Evolutionary conservation across 2,329 filamentous ascomycete genomes (phyloP), one percentile per base, ranked within the genome.

Genomic region (Microcyclosporella mali): DNA sequence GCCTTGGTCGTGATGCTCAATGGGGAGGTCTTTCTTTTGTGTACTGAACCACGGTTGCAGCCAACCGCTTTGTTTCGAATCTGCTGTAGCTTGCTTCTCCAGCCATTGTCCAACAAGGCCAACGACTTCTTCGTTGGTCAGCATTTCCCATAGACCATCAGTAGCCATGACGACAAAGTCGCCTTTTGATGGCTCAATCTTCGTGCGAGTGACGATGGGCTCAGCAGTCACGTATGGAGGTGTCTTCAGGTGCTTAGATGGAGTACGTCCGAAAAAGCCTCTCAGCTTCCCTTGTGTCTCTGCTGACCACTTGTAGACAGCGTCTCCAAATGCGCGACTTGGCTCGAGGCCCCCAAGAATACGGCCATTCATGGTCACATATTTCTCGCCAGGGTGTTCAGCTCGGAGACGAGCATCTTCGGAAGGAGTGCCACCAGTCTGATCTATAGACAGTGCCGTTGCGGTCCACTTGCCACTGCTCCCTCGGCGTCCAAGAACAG

Each of bases 171-270:
- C 90, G 10, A 98, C 74, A 58, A 98, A 98, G 62, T 98, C 92
- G 34, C 90, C 89, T 50, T 86, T 86, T 41, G 87, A 79, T 1
- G 92, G 92, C 56, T 90, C 76, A 40, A 98, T 83, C 64, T 92
- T 84, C 34, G 90, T 97, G 1, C 88, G 95, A 0, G 90, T 97
- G 40, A 98, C 79, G 16, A 97, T 77, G 2, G 92, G 92, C 67
- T 98, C 94, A 1, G 92, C 92, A 3, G 92, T 98, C 31, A 98
- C 92, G 59, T 98, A 98, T 0, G 92, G 92, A 7, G 92, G 92
- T 0, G 89, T 95, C 66, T 87, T 88, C 45, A 97, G 73, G 25
- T 88, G 71, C 12, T 81, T 76, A 8, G 84, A 85, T 2, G 86
- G 82, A 11, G 79, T 84, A 37, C 88, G 81, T 16, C 86, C 88